phyloP scores from a whole-genome alignment of 1,139 yeast species.

The Schizosaccharomyces versatilis region DNA sequence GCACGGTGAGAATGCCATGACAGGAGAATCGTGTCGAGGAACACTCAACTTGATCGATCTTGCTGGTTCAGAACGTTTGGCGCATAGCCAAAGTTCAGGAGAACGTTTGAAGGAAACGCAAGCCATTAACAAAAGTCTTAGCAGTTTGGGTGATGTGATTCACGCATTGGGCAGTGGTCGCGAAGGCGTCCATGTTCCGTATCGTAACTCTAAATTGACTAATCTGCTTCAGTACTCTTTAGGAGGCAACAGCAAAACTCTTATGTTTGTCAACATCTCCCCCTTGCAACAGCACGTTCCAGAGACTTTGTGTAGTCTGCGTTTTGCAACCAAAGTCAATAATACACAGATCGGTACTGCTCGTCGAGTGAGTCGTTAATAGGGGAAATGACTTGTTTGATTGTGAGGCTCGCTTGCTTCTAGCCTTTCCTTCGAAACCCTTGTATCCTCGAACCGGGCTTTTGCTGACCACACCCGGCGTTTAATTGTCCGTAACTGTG shows the following conservation, averaged over 20 bases:
- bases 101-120: constrained; percentile 71
- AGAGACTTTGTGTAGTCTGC: constrained; percentile 63
- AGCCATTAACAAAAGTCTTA: constrained; percentile 68
- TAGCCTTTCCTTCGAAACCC: no score
- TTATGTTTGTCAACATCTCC: constrained; percentile 87
- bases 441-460: no score
- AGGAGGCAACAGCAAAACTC: constrained; percentile 67
- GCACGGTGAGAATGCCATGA: constrained; percentile 31
- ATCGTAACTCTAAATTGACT: constrained; percentile 43
- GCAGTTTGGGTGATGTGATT: constrained; percentile 80
- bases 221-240: constrained; percentile 65
- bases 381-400: neutral
- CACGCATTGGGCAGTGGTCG: constrained; percentile 33
- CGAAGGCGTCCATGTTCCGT: constrained; percentile 28
- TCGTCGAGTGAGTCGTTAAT: neutral
- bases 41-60: constrained; percentile 54
- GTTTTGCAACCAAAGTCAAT: constrained; percentile 60
- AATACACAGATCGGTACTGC: constrained; percentile 18
- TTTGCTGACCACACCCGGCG: no score
- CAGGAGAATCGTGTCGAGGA: constrained; percentile 35
- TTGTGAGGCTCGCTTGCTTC: no score
- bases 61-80: constrained; percentile 73
- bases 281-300: constrained; percentile 39
- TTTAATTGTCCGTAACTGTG: neutral
- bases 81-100: constrained; percentile 39